These are phyloP conservation scores for Fusarium decemcellulare DNA, from an alignment of 2,329 filamentous ascomycete genomes.

Conservation along the genomic window DNA sequence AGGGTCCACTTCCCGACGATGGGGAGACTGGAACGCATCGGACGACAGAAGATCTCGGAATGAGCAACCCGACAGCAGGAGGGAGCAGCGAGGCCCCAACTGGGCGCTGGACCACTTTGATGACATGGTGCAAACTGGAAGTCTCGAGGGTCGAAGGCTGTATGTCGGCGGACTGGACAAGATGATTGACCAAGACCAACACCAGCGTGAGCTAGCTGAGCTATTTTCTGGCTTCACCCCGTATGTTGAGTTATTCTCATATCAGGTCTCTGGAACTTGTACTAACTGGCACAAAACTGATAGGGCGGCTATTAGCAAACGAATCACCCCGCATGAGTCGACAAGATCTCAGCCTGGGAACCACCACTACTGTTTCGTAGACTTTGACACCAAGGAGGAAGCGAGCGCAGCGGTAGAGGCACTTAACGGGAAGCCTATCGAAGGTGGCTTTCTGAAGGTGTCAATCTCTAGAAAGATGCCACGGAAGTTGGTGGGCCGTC, in stretches of 20 bases:
- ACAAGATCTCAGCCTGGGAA: slow-evolving; percentile 66
- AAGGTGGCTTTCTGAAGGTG: slow-evolving; percentile 20
- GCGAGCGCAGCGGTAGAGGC: slow-evolving; percentile 63
- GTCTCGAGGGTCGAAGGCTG: slow-evolving; percentile 56
- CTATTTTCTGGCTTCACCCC: slow-evolving; percentile 62
- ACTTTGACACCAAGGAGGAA: slow-evolving; percentile 69
- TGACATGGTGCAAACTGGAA: slow-evolving; percentile 41
- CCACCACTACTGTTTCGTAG: slow-evolving; percentile 77
- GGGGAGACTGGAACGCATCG: slow-evolving; percentile 59
- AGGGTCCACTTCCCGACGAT: slow-evolving; percentile 53
- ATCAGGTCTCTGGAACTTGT: fast-evolving
- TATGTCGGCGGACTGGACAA: slow-evolving; percentile 66
- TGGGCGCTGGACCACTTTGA: slow-evolving; percentile 49
- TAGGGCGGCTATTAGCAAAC: slow-evolving; percentile 58
- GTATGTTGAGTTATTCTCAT: slow-evolving; percentile 1
- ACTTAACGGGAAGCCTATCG: slow-evolving; percentile 36
- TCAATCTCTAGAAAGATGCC: slow-evolving; percentile 15
- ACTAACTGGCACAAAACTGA: not conserved
- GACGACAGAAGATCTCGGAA: slow-evolving; percentile 19
- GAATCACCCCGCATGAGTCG: slow-evolving; percentile 71
- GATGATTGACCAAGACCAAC: slow-evolving; percentile 63
- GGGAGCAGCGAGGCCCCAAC: slow-evolving; percentile 15
- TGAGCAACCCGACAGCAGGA: not conserved
- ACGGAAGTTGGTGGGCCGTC: slow-evolving; percentile 13
- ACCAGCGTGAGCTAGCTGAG: slow-evolving; percentile 60